Conservation (phyloP, 2,329 filamentous ascomycete genomes). For the Capronia epimyces region DNA sequence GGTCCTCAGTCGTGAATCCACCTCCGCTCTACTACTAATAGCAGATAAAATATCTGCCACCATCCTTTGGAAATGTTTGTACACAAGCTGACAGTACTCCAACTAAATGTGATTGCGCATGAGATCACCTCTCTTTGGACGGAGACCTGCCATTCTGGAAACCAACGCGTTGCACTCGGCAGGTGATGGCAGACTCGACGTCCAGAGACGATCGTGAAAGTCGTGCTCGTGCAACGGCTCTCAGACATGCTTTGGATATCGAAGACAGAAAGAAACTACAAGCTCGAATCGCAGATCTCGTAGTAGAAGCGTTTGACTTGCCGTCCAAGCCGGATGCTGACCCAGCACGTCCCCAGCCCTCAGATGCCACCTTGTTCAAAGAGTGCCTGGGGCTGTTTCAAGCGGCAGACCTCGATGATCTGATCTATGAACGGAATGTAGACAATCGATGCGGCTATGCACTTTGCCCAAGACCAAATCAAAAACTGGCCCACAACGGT, state of each 20-base stretch:
- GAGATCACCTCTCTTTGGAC: background rate
- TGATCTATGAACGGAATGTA: slow-evolving; percentile 84
- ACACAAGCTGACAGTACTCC: too few relatives aligned
- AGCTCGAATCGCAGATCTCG: slow-evolving; percentile 63
- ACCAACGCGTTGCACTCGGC: background rate
- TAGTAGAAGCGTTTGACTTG: slow-evolving; percentile 65
- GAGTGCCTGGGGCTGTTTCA: slow-evolving; percentile 67
- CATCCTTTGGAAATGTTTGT: too few relatives aligned
- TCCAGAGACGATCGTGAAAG: slow-evolving; percentile 23
- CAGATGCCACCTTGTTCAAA: slow-evolving; percentile 63
- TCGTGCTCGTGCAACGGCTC: slow-evolving; percentile 56
- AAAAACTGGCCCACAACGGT: slow-evolving; percentile 53
- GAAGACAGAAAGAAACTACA: slow-evolving; percentile 78
- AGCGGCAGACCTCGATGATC: slow-evolving; percentile 79
- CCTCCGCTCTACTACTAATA: background rate
- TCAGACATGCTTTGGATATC: slow-evolving; percentile 76
- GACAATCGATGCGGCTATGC: slow-evolving; percentile 76
- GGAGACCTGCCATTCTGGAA: background rate
- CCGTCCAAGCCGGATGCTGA: slow-evolving; percentile 51
- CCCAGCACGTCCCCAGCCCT: slow-evolving; percentile 48
- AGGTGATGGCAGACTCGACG: slow-evolving; percentile 10
- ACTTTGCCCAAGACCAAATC: slow-evolving; percentile 64
- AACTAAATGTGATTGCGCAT: background rate
- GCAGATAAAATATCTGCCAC: background rate
- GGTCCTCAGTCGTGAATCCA: background rate